These are phyloP conservation scores for Cryptosporidium sp. DNA, from an alignment of 169 alveolate species.

Conservation along the genomic window DNA sequence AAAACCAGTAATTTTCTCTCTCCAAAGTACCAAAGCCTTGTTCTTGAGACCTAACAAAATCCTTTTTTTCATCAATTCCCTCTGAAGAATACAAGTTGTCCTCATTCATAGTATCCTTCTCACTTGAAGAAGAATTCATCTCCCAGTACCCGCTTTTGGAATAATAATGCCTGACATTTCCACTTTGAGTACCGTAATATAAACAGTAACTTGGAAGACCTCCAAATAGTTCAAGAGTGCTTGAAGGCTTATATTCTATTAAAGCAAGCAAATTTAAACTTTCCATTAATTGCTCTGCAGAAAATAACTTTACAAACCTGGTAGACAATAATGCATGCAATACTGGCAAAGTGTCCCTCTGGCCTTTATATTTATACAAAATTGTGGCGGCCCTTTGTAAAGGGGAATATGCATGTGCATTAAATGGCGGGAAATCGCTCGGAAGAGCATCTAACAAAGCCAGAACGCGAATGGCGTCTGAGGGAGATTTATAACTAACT, in stretches of 20 bases:
- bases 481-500: constrained; percentile 21
- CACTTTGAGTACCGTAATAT: background rate
- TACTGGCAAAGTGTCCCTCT: constrained; percentile 44
- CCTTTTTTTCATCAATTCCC: background rate
- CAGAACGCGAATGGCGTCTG: constrained; percentile 25
- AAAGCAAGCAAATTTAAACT: constrained; percentile 35
- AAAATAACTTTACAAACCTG: constrained; percentile 17
- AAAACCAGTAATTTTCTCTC: background rate
- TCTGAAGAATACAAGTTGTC: background rate
- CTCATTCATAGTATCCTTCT: background rate
- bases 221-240: constrained; percentile 28
- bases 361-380: constrained; percentile 32
- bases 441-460: constrained; percentile 66
- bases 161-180: background rate
- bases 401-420: constrained; percentile 50
- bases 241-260: constrained; percentile 23
- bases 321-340: constrained; percentile 36
- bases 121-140: background rate
- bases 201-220: constrained; percentile 15
- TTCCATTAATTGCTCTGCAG: constrained; percentile 35
- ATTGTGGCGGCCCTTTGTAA: constrained; percentile 45
- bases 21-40: background rate
- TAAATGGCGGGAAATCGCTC: constrained; percentile 44
- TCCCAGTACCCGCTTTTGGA: constrained; percentile 5
- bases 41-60: background rate